Conservation (phyloP, 2,329 filamentous ascomycete species). For the Hyphodiscus sp. region DNA sequence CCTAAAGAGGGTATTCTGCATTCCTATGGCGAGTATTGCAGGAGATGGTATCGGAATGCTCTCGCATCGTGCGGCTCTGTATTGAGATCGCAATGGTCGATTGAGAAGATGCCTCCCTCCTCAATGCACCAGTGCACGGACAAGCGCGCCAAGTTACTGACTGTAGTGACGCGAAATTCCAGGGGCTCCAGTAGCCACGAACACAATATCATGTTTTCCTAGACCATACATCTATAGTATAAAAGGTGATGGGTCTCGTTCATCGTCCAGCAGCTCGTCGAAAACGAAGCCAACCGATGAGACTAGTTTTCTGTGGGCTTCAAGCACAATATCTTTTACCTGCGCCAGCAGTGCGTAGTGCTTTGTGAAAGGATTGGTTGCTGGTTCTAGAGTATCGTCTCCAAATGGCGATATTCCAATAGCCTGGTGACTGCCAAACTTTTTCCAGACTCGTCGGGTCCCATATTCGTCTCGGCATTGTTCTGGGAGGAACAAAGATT, state of each 20-base stretch:
- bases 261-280: constrained; percentile 30
- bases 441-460: constrained; percentile 34
- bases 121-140: no score
- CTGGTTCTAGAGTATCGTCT: constrained; percentile 35
- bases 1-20: no score
- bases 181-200: no score
- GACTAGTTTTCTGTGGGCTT: constrained; percentile 32
- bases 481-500: constrained; percentile 42
- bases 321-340: constrained; percentile 32
- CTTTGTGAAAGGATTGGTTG: constrained; percentile 29
- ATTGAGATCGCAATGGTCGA: no score
- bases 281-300: constrained; percentile 38
- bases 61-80: no score
- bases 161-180: no score
- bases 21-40: no score
- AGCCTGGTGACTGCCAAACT: constrained; percentile 32
- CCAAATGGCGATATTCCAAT: constrained; percentile 34
- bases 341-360: constrained; percentile 36
- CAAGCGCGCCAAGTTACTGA: no score
- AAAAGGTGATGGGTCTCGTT: constrained; percentile 27
- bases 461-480: constrained; percentile 40
- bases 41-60: no score
- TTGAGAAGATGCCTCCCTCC: no score
- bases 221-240: no score
- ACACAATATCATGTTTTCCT: no score